Evolutionary conservation across 129 eudicot species (phyloP).

Genomic region (Dittrichia graveolens): DNA sequence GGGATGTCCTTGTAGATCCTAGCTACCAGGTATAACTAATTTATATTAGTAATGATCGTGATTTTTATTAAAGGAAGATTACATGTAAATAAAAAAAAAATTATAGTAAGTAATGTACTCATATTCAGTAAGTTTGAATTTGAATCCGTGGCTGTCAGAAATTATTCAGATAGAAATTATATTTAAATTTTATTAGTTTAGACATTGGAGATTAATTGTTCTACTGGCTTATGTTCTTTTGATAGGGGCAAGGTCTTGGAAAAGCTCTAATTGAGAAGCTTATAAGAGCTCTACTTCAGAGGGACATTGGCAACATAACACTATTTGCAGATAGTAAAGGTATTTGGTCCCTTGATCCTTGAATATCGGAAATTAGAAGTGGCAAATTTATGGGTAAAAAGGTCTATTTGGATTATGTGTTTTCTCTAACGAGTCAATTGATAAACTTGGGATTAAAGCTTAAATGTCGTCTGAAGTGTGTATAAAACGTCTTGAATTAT

Average conservation of each 20-base stretch:
- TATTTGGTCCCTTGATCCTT: slow-evolving; percentile 16
- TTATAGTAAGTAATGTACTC: neutral
- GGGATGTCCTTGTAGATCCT: slow-evolving; percentile 99
- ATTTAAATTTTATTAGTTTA: neutral
- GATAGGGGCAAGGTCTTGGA: slow-evolving; percentile 97
- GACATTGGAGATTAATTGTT: neutral
- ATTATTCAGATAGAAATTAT: neutral
- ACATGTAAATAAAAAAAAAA: neutral
- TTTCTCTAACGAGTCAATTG: neutral
- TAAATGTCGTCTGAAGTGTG: too few species aligned
- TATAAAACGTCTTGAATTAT: too few species aligned
- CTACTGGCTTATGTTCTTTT: neutral
- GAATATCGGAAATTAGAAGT: neutral
- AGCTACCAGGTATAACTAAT: slow-evolving; percentile 74
- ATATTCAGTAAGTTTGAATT: neutral
- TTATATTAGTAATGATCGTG: neutral
- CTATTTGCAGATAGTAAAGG: slow-evolving; percentile 85
- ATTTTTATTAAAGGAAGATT: neutral
- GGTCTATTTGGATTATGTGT: neutral
- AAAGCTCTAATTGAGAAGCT: slow-evolving; percentile 88
- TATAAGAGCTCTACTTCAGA: slow-evolving; percentile 81
- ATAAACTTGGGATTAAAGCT: neutral
- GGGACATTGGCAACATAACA: slow-evolving; percentile 94
- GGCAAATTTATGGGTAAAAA: neutral
- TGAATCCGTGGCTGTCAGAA: neutral